Conservation (phyloP, 352 stramenopile genomes). For the Globisporangium viniferum region DNA sequence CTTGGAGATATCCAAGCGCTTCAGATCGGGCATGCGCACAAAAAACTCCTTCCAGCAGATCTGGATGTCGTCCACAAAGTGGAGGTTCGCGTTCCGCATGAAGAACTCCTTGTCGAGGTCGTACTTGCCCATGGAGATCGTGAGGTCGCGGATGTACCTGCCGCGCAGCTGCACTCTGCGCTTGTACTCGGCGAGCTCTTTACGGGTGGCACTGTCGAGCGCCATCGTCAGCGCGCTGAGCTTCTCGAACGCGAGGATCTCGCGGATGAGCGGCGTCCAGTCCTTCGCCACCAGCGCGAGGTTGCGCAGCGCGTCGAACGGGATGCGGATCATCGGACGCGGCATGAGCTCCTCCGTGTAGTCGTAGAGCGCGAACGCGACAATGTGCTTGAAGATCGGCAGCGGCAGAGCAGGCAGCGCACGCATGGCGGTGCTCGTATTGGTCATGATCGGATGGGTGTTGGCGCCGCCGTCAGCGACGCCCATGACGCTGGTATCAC, state of each 20-base stretch:
- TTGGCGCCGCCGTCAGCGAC: background rate
- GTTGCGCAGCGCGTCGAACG: constrained; percentile 13
- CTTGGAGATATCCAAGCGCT: constrained; percentile 34
- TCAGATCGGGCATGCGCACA: constrained; percentile 30
- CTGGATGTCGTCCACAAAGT: constrained; percentile 20
- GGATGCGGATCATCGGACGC: background rate
- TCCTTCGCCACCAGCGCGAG: constrained; percentile 33
- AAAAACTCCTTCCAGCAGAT: constrained; percentile 41
- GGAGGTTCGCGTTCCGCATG: constrained; percentile 16
- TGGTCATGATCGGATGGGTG: background rate
- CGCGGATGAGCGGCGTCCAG: constrained; percentile 30
- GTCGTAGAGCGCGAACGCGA: constrained; percentile 27
- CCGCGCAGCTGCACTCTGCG: constrained; percentile 25
- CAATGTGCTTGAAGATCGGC: constrained; percentile 28
- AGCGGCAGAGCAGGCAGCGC: constrained; percentile 22
- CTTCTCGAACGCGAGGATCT: constrained; percentile 24
- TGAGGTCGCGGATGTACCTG: constrained; percentile 23
- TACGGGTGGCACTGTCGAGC: constrained; percentile 25
- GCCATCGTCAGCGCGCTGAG: constrained; percentile 30
- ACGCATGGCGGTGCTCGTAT: background rate
- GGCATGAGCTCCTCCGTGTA: constrained; percentile 20
- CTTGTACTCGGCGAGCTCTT: constrained; percentile 18
- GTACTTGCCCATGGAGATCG: constrained; percentile 25
- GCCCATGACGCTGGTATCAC: background rate
- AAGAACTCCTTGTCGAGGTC: constrained; percentile 26